Evolutionary conservation across 2,329 filamentous ascomycete genomes (phyloP).

Genomic region (Diaporthe batatas): DNA sequence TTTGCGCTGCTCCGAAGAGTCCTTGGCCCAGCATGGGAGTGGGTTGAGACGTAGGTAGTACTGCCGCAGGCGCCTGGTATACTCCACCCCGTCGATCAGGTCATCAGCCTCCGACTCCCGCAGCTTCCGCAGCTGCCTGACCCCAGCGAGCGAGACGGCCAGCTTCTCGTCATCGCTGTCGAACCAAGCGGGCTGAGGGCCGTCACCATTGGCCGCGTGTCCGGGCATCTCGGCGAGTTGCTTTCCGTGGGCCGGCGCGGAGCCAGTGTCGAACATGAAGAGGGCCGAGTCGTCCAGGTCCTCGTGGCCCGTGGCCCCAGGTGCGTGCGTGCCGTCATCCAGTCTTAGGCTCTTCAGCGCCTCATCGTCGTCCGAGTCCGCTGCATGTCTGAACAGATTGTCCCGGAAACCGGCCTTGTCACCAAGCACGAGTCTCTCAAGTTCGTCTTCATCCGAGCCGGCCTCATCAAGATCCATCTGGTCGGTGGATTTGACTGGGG

Average conservation of each 20-base stretch:
- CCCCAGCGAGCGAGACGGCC: constrained; percentile 83
- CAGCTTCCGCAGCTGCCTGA: constrained; percentile 84
- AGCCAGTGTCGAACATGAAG: constrained; percentile 84
- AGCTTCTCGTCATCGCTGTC: constrained; percentile 96
- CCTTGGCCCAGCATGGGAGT: constrained; percentile 70
- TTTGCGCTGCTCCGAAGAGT: constrained; percentile 58
- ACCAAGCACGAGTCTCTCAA: constrained; percentile 90
- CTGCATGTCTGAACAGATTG: constrained; percentile 73
- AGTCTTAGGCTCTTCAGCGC: constrained; percentile 52
- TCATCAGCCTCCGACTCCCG: constrained; percentile 86
- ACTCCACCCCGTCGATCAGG: constrained; percentile 87
- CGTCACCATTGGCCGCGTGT: constrained; percentile 40
- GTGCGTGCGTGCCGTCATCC: constrained; percentile 45
- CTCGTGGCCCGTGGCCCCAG: constrained; percentile 45
- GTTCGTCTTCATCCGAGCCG: constrained; percentile 85
- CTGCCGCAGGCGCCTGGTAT: constrained; percentile 81
- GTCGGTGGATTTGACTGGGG: constrained; percentile 45
- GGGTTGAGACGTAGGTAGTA: constrained; percentile 77
- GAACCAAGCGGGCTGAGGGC: constrained; percentile 79
- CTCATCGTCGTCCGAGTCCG: constrained; percentile 51
- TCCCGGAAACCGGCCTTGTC: constrained; percentile 85
- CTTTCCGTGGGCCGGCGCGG: constrained; percentile 54
- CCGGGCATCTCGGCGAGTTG: constrained; percentile 50
- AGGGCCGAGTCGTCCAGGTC: constrained; percentile 82
- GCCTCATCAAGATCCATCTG: constrained; percentile 67